Evolutionary conservation across 73 alveolate species (phyloP).

Genomic region (Paramecium sonneborni): DNA sequence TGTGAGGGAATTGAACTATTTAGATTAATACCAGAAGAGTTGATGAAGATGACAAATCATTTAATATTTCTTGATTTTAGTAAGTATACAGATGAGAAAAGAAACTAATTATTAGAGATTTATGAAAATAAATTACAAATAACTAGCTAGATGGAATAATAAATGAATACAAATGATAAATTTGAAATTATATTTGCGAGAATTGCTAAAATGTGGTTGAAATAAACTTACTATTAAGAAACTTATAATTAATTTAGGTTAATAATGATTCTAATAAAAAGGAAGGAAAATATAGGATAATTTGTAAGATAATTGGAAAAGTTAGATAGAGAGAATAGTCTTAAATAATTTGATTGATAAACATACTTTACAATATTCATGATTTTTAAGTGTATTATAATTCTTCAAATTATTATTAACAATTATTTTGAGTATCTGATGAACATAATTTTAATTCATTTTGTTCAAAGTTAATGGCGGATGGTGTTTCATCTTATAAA

Average conservation of each 20-base stretch:
- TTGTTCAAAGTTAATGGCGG: background rate
- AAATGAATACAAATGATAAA: background rate
- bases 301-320: background rate
- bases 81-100: background rate
- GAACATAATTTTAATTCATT: background rate
- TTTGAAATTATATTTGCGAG: background rate
- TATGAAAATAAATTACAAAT: background rate
- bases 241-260: background rate
- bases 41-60: background rate
- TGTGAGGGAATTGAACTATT: background rate
- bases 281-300: background rate
- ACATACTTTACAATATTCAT: background rate
- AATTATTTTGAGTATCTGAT: background rate
- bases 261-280: background rate
- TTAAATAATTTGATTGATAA: background rate
- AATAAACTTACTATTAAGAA: background rate
- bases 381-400: background rate
- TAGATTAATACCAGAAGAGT: background rate
- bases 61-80: constrained; percentile 12
- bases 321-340: background rate
- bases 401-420: background rate
- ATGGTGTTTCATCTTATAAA: background rate
- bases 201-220: background rate
- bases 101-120: background rate
- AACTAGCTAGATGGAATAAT: background rate